A percentile compares a stretch with the other conserved stretches of the same genome.
Evolutionary conservation across 2,329 filamentous ascomycete species (phyloP).

Genomic region (Lasiodiplodia theobromae): DNA sequence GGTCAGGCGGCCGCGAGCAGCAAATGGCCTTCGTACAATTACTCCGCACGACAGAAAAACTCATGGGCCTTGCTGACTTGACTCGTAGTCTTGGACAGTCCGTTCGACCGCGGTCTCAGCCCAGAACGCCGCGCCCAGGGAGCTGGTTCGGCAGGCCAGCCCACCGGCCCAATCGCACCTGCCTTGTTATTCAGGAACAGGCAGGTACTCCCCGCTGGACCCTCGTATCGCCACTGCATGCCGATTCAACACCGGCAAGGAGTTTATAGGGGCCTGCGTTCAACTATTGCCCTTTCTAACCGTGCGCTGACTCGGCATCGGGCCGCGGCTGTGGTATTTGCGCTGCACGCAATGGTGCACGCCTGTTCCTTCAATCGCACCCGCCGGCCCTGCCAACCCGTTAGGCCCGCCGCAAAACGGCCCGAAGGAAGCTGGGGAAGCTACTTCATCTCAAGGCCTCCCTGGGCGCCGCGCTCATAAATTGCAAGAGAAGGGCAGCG

Average conservation of each 20-base stretch:
- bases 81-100: not conserved
- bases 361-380: not conserved
- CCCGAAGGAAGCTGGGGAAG: slow-evolving; percentile 1
- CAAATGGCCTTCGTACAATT: not conserved
- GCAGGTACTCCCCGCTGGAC: not conserved
- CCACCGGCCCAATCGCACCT: not conserved
- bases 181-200: slow-evolving; percentile 13
- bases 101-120: not conserved
- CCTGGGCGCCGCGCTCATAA: too few species aligned
- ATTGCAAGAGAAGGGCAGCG: not conserved
- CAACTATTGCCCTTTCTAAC: not conserved
- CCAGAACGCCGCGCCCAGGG: slow-evolving; percentile 10
- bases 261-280: not conserved
- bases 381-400: not conserved
- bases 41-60: not conserved
- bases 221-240: not conserved
- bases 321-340: slow-evolving; percentile 3
- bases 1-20: not conserved
- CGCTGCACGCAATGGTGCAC: not conserved
- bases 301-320: slow-evolving; percentile 23
- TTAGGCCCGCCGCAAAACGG: not conserved
- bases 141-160: not conserved
- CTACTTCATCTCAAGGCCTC: not conserved
- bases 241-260: not conserved
- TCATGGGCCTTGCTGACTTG: not conserved